Percentiles rank a stretch among this genome's conserved stretches.
phyloP scores from a whole-genome alignment of 805 yeast species.

The Starmerella cellae region DNA sequence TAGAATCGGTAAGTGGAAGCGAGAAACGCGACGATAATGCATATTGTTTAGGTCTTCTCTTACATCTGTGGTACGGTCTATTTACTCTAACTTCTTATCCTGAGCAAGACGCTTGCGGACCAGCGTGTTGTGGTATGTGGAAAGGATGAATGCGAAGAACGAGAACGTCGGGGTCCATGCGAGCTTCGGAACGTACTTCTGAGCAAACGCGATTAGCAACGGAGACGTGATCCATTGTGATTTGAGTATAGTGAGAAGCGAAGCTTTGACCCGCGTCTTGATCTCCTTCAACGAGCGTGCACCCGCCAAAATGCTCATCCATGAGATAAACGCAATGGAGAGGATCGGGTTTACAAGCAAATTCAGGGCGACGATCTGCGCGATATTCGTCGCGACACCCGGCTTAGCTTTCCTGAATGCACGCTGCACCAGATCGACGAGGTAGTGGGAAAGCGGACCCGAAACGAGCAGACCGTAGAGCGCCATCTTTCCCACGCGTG shows the following conservation, averaged over 20 bases:
- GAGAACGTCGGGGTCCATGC: constrained; percentile 33
- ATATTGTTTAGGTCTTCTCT: too few species aligned
- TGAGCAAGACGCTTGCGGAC: constrained; percentile 24
- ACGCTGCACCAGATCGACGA: constrained; percentile 25
- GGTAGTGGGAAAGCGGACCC: constrained; percentile 30
- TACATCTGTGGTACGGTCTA: not conserved
- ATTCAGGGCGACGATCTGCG: constrained; percentile 29
- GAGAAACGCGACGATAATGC: too few species aligned
- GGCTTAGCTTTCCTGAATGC: constrained; percentile 25
- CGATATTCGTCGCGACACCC: constrained; percentile 18
- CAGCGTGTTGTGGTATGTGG: constrained; percentile 29
- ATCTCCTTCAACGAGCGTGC: constrained; percentile 25
- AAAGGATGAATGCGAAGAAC: constrained; percentile 28
- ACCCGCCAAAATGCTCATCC: constrained; percentile 30
- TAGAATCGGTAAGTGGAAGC: too few species aligned
- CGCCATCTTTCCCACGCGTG: constrained; percentile 30
- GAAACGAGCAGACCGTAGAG: constrained; percentile 28
- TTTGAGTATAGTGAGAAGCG: constrained; percentile 26
- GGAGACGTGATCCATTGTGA: constrained; percentile 31
- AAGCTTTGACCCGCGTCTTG: constrained; percentile 22
- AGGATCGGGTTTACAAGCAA: constrained; percentile 27
- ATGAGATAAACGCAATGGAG: constrained; percentile 24
- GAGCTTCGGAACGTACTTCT: constrained; percentile 28
- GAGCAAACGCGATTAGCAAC: constrained; percentile 28
- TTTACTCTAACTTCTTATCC: constrained; percentile 3